Evolutionary conservation across 805 yeast species (phyloP), one percentile per base, ranked within the genome.

Genomic region (Myxozyma vanderwaltii): DNA sequence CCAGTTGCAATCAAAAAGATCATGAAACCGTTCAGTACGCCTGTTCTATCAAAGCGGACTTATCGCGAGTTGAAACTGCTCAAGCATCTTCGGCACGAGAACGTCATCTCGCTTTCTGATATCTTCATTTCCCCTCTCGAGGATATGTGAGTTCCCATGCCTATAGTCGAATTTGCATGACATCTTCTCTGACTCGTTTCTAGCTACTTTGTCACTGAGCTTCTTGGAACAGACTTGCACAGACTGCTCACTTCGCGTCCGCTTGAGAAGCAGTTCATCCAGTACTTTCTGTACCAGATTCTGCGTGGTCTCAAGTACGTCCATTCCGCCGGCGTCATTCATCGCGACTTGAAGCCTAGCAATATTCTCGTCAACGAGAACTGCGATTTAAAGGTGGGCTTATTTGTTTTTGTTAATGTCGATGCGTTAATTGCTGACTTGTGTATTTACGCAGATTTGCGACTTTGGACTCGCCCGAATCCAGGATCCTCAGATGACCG

Each of bases 401-500:
- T 27, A 19, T 17, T 21, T 6, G 13, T 29, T 29, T 29, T 29
- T 29, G 33, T 10, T 29, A 10, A 10, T 29, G 33, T 7, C 10
- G 6, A 7, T 7, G 33, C 33, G 13, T 26, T 6, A 31, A 27
- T 12, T 4, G 15, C 23, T 31, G 21, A 5, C 17, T 35, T 7
- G 10, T 23, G 19, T 13, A 15, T 6, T 35, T 7, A 4, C 24
- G 17, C 31, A 64, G 62, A 89, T 89, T 68, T 89, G 96, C 76
- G 96, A 89, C 74, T 89, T 92, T 72, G 99, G 99, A 23, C 79
- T 92, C 61, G 98, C 98, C 35, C 82, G 99, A 72, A 88, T 92
- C 70, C 97, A 92, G 77, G 99, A 92, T 76, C 97, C 97, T 13
- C 98, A 92, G 74, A 92, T 92, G 99, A 92, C 98, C 0, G 99